A percentile compares a stretch with the other conserved stretches of the same genome.
phyloP scores from a whole-genome alignment of 192 early-diverging fungal species.

The Helicostylum pulchrum region DNA sequence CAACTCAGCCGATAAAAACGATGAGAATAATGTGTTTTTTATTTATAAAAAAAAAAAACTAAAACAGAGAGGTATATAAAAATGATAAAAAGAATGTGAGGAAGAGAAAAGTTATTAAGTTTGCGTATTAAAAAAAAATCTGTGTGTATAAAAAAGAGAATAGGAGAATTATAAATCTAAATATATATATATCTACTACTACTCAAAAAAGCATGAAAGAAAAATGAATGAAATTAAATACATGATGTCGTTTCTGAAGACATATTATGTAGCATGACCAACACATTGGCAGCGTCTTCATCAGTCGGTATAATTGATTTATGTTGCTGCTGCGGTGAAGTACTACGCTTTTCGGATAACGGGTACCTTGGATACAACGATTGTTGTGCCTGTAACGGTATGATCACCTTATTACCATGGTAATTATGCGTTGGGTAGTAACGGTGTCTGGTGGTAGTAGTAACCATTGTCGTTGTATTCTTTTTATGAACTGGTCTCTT shows the following conservation, averaged over 20 bases:
- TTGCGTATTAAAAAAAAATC: constrained; percentile 2
- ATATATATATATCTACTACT: too few relatives aligned
- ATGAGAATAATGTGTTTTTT: neutral
- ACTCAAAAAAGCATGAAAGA: neutral
- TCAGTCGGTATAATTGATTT: constrained; percentile 5
- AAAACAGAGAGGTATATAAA: neutral
- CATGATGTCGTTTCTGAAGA: neutral
- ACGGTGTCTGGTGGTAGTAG: constrained; percentile 7
- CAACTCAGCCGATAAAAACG: too few relatives aligned
- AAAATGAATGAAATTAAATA: neutral
- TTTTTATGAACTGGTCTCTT: neutral
- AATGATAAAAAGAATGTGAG: neutral
- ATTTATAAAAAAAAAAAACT: neutral
- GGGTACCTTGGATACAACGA: neutral
- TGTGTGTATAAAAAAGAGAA: neutral
- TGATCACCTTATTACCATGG: neutral
- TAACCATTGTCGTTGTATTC: too few relatives aligned
- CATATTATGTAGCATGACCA: constrained; percentile 32
- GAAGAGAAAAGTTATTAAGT: neutral
- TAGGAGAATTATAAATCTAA: neutral
- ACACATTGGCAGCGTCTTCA: constrained; percentile 29
- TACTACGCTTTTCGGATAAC: constrained; percentile 19
- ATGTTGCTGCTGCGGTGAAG: constrained; percentile 6
- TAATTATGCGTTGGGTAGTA: constrained; percentile 18
- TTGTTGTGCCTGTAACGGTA: neutral